These are phyloP conservation scores for Collybia nuda DNA, from an alignment of 768 basidiomycete species.

Conservation along the genomic window DNA sequence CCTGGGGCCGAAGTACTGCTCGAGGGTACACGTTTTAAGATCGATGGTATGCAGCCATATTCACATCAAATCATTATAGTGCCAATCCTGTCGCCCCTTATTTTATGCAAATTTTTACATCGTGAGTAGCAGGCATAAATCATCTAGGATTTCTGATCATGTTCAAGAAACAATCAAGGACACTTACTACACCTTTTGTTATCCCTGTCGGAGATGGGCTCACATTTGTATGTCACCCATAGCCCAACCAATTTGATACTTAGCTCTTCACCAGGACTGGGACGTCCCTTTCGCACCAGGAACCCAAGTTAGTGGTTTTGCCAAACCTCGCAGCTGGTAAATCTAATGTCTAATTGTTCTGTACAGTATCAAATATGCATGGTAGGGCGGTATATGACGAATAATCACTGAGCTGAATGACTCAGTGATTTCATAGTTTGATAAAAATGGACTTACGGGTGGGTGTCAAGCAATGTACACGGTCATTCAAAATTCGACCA, in stretches of 20 bases:
- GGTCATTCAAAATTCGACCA: constrained; percentile 40
- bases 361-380: constrained; percentile 57
- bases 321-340: too few relatives aligned
- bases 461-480: constrained; percentile 53
- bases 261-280: constrained; percentile 35
- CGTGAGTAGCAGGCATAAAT: constrained; percentile 22
- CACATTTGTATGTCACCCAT: constrained; percentile 25
- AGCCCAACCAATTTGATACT: background rate
- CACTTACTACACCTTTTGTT: constrained; percentile 41
- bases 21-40: constrained; percentile 21
- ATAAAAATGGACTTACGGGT: constrained; percentile 44
- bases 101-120: constrained; percentile 48
- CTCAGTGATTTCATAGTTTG: constrained; percentile 33
- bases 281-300: constrained; percentile 49
- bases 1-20: constrained; percentile 31
- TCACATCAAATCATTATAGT: constrained; percentile 20
- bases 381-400: constrained; percentile 26
- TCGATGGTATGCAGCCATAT: background rate
- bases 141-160: background rate
- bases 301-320: constrained; percentile 28
- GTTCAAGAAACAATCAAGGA: constrained; percentile 21
- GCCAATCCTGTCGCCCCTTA: constrained; percentile 49
- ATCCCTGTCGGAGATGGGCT: constrained; percentile 36
- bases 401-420: background rate
- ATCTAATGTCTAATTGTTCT: background rate